Evolutionary conservation across 192 early-diverging fungal genomes (phyloP), one percentile per base, ranked within the genome.

Genomic region (Radiomyces spectabilis): DNA sequence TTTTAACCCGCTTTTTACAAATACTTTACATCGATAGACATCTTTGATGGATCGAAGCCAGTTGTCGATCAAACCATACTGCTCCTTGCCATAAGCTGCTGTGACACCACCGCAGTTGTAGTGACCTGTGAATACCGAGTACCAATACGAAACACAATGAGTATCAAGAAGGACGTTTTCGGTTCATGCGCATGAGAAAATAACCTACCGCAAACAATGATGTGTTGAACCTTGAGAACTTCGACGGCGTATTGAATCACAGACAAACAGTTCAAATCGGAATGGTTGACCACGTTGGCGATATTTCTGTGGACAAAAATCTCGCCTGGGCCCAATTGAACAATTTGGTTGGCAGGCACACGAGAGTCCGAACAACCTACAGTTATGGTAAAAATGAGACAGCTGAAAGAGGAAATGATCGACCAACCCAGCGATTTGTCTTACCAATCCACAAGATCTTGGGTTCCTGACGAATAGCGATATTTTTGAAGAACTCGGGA

Each of bases 281-380:
- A 78, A 66, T 85, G 79, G 4, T 71, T 72, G 25, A 97, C 81
- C 35, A 89, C 84, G 73, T 97, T 97, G 58, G 94, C 96, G 51
- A 99, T 95, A 76, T 97, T 99, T 60, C 96, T 81, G 73, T 96
- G 93, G 9, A 96, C 88, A 71, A 99, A 99, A 30, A 97, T 74
- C 53, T 96, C 91, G 15, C 94, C 94, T 9, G 86, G 85, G 24
- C 73, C 71, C 19, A 74, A 54, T 53, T 76, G 74, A 9, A 82
- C 73, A 40, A 96, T 62, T 29, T 83, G 74, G 46, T 94, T 89
- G 27, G 90, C 86, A 27, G 91, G 86, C 22, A 95, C 89, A 54
- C 96, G 87, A 22, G 93, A 94, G 66, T 97, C 96, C 9, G 89
- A 83, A 74, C 95, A 98, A 1, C 88, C 91, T 83, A 49, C 33